Conservation (phyloP, 2,329 filamentous ascomycete genomes). For the Paracoccidioides lutzii region DNA sequence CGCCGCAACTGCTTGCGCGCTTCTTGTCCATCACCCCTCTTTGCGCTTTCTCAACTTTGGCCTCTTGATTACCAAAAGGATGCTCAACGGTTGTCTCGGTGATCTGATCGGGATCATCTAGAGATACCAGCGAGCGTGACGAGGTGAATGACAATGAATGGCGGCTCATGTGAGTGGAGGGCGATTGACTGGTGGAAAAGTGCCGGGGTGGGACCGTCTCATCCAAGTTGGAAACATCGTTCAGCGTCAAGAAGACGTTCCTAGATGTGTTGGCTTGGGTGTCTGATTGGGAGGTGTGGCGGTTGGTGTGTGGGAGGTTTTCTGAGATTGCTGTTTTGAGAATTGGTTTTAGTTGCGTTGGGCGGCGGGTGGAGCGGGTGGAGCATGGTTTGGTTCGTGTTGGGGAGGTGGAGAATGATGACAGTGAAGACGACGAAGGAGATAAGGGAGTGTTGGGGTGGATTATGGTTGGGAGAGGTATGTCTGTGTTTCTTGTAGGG, state of each 20-base stretch:
- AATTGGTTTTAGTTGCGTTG: not conserved
- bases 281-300: not conserved
- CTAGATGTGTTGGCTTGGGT: constrained; percentile 5
- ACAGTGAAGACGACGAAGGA: not conserved
- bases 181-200: not conserved
- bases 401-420: not conserved
- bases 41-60: not conserved
- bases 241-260: constrained; percentile 4
- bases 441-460: not conserved
- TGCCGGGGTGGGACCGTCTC: not conserved
- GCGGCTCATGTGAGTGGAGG: not conserved
- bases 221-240: not conserved
- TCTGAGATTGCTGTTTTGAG: not conserved
- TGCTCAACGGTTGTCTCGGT: not conserved
- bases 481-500: constrained; percentile 1
- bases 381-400: not conserved
- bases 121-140: not conserved
- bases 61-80: not conserved
- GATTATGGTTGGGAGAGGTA: not conserved
- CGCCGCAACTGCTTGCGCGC: no score
- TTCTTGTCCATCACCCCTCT: not conserved
- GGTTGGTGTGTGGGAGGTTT: not conserved
- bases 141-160: not conserved
- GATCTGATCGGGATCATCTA: not conserved
- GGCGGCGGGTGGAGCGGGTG: no score